A percentile compares a stretch with the other conserved stretches of the same genome.
phyloP scores from a whole-genome alignment of 2,329 filamentous ascomycete genomes.

The Pseudopyrenochaeta lycopersici region DNA sequence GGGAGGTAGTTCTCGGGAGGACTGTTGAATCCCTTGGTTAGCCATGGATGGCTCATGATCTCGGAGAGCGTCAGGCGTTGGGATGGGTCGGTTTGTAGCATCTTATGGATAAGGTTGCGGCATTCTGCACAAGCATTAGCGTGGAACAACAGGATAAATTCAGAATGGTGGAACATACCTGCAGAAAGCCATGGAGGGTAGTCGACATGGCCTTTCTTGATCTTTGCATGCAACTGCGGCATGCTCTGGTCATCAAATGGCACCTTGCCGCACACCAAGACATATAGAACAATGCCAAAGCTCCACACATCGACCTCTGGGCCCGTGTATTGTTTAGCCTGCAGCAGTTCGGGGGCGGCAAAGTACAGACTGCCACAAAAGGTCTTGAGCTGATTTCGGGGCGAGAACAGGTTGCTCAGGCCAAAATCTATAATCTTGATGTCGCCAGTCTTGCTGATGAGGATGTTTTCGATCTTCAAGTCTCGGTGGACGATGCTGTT shows the following conservation, averaged over 20 bases:
- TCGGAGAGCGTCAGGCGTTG: slow-evolving; percentile 87
- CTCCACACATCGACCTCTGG: slow-evolving; percentile 99
- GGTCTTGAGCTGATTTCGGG: slow-evolving; percentile 85
- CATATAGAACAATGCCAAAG: slow-evolving; percentile 97
- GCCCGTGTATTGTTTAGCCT: slow-evolving; percentile 92
- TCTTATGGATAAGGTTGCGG: slow-evolving; percentile 88
- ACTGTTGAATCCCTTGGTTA: slow-evolving; percentile 87
- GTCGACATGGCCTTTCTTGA: slow-evolving; percentile 95
- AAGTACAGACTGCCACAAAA: slow-evolving; percentile 99
- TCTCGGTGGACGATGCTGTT: slow-evolving; percentile 99
- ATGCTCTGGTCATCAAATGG: slow-evolving; percentile 99
- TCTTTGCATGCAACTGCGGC: slow-evolving; percentile 97
- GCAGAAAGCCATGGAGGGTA: slow-evolving; percentile 92
- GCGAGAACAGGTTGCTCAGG: slow-evolving; percentile 93
- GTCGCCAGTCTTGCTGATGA: slow-evolving; percentile 98
- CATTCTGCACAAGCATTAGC: slow-evolving; percentile 71
- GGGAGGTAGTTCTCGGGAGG: slow-evolving; percentile 92
- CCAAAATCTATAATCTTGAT: slow-evolving; percentile 99
- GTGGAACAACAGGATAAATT: too few species aligned
- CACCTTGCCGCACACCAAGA: slow-evolving; percentile 96
- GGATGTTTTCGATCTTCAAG: slow-evolving; percentile 98
- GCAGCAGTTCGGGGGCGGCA: slow-evolving; percentile 91
- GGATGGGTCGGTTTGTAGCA: slow-evolving; percentile 93
- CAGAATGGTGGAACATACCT: slow-evolving; percentile 68
- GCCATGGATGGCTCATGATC: slow-evolving; percentile 95